Base-by-base conservation (phyloP, 106 monocot genomes). In the Phalaenopsis equestris region DNA sequence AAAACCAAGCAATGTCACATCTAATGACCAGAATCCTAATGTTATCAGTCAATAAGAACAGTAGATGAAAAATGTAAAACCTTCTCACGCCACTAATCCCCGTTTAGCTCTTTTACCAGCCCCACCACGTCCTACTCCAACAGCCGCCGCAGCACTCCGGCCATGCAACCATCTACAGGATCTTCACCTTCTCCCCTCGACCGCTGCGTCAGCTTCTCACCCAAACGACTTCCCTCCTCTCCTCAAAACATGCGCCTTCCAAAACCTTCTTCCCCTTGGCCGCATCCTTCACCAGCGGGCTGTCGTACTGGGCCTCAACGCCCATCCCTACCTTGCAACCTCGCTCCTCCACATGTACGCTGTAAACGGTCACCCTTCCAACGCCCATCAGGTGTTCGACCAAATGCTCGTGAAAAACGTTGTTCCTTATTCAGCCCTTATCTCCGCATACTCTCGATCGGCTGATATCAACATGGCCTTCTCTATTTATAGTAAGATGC, bases 391-490 rank as follows among this genome's bases (percentile, higher is more conserved):
- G 16, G 14, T 91, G 64, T 94, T 94, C 86, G 89, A 91, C 83
- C 19, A 2, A 79, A 93, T 91, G 82, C 82, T 87, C 19, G 2
- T 30, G 0, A 74, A 55, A 23, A 75, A 79, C 42, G 81, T 89
- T 55, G 89, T 91, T 39, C 86, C 91, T 8, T 94, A 84, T 82
- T 85, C 94, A 19, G 83, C 94, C 79, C 73, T 94, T 67, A 85
- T 94, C 24, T 79, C 73, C 5, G 85, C 82, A 41, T 86, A 91
- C 47, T 82, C 87, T 12, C 77, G 55, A 24, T 61, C 86, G 1
- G 89, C 78, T 75, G 64, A 86, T 49, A 30, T 55, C 8, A 75
- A 16, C 1, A 58, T 2, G 36, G 89, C 91, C 4, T 87, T 91
- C 47, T 42, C 42, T 0, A 41, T 86, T 76, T 91, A 58, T 42